Evolutionary conservation across 179 eudicot species (phyloP), one percentile per base, ranked within the genome.

Genomic region (Carnegiea gigantea): DNA sequence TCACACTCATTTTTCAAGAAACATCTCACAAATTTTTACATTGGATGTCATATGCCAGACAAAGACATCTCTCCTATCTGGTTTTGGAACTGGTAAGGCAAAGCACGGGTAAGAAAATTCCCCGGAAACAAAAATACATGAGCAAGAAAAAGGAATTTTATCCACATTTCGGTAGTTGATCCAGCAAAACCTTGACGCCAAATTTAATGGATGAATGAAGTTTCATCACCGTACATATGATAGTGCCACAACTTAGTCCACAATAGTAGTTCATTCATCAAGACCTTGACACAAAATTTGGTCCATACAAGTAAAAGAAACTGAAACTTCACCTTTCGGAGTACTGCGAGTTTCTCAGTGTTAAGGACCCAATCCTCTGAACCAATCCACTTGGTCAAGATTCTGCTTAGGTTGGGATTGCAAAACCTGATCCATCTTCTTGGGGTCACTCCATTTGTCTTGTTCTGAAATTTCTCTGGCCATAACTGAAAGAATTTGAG

Each of bases 401-500:
- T 89, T 48, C 78, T 40, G 82, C 97, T 92, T 72, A 92, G 86
- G 73, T 83, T 84, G 72, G 97, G 94, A 88, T 92, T 92, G 84
- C 97, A 92, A 80, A 91, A 92, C 33, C 84, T 86, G 73, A 92
- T 90, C 97, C 97, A 92, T 88, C 97, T 91, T 89, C 97, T 84
- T 60, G 97, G 92, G 59, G 97, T 92, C 78, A 92, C 97, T 62
- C 97, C 97, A 81, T 92, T 92, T 77, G 97, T 92, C 83, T 92
- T 92, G 80, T 92, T 92, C 83, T 92, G 97, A 82, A 92, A 92
- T 78, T 92, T 92, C 83, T 90, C 88, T 70, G 97, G 97, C 97
- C 97, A 92, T 59, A 92, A 67, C 97, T 92, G 78, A 76, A 54
- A 54, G 26, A 84, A 83, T 81, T 73, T 46, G 70, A 53, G 11